Percentiles rank a stretch among this genome's conserved stretches.
phyloP scores from a whole-genome alignment of 2,329 filamentous ascomycete genomes.

The Aspergillus novofumigatus region DNA sequence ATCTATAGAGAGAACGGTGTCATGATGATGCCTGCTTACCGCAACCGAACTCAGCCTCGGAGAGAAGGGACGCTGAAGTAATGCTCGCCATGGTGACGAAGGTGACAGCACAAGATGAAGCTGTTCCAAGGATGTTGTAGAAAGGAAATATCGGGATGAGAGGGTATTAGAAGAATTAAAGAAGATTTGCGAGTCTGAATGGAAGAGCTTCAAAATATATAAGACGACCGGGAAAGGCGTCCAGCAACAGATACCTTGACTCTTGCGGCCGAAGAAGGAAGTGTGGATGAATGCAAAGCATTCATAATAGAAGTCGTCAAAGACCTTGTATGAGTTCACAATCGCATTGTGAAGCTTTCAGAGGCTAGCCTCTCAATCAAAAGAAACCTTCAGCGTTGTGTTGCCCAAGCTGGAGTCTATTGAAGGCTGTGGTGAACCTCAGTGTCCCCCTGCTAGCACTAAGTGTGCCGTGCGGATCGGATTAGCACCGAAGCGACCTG shows the following conservation, averaged over 20 bases:
- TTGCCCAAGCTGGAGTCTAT: background rate
- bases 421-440: slow-evolving; percentile 3
- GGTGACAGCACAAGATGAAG: background rate
- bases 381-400: background rate
- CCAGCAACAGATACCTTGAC: background rate
- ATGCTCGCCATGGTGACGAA: slow-evolving; percentile 30
- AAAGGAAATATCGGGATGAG: slow-evolving; percentile 1
- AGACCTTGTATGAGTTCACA: slow-evolving; percentile 8
- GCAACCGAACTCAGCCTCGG: slow-evolving; percentile 39
- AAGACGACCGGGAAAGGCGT: background rate
- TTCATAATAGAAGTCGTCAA: slow-evolving; percentile 14
- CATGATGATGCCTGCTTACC: slow-evolving; percentile 26
- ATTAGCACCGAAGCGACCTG: slow-evolving; percentile 2
- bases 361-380: slow-evolving; percentile 10
- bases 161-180: background rate
- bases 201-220: background rate
- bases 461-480: slow-evolving; percentile 6
- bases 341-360: slow-evolving; percentile 7
- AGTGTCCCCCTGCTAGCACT: slow-evolving; percentile 7
- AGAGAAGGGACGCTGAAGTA: slow-evolving; percentile 29
- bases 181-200: background rate
- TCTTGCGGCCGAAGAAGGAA: background rate
- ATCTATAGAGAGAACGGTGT: background rate
- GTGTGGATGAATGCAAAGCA: slow-evolving; percentile 10
- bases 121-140: background rate